A percentile compares a stretch with the other conserved stretches of the same genome.
Conservation (phyloP, 495 filamentous ascomycete genomes). For the Podospora appendiculata region DNA sequence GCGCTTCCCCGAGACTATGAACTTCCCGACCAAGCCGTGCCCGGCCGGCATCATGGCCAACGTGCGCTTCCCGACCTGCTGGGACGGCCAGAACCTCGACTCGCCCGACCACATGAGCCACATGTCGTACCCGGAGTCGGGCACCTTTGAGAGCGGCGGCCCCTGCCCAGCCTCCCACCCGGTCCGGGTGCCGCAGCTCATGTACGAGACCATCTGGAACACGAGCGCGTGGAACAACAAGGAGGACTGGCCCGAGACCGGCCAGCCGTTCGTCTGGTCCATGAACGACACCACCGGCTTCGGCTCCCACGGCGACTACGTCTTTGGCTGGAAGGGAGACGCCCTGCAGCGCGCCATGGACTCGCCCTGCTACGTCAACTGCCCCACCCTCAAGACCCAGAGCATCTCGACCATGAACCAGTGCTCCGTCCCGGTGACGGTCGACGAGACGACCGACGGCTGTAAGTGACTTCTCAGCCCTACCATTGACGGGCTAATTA, state of each 20-base stretch:
- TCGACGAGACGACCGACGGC: slow-evolving; percentile 18
- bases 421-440: slow-evolving; percentile 18
- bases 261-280: slow-evolving; percentile 41
- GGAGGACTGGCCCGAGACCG: slow-evolving; percentile 34
- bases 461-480: slow-evolving; percentile 12
- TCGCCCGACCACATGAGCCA: slow-evolving; percentile 24
- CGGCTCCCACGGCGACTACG: slow-evolving; percentile 30
- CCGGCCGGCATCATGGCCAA: slow-evolving; percentile 28
- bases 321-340: slow-evolving; percentile 35
- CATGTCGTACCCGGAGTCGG: slow-evolving; percentile 28
- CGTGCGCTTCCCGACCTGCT: slow-evolving; percentile 22
- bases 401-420: slow-evolving; percentile 22
- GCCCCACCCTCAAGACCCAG: slow-evolving; percentile 31
- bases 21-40: slow-evolving; percentile 24
- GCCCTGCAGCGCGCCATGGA: slow-evolving; percentile 32
- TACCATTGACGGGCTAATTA: too few relatives aligned
- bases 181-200: slow-evolving; percentile 27
- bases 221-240: slow-evolving; percentile 28
- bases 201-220: slow-evolving; percentile 31
- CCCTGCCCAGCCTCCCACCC: slow-evolving; percentile 27
- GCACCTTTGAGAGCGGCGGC: slow-evolving; percentile 28
- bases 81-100: slow-evolving; percentile 15
- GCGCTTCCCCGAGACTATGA: slow-evolving; percentile 17
- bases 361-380: slow-evolving; percentile 29
- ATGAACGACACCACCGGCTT: slow-evolving; percentile 30